phyloP scores from a whole-genome alignment of 1,139 yeast genomes.

The Pichia sp. region DNA sequence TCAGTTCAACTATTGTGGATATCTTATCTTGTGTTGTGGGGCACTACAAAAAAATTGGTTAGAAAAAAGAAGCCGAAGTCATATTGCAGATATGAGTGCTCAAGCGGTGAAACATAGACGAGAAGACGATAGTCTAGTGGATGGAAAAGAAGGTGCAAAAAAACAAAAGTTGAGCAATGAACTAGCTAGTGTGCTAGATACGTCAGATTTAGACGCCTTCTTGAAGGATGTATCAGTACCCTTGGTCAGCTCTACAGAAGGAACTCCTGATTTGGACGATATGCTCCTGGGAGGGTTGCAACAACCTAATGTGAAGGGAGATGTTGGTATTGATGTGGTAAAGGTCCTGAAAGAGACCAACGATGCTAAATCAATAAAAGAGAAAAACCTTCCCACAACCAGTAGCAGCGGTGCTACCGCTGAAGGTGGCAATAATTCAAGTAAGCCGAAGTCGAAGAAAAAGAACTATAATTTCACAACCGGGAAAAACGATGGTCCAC shows the following conservation, averaged over 20 bases:
- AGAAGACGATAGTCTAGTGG: not conserved
- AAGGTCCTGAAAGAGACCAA: not conserved
- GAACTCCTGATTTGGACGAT: slow-evolving; percentile 8
- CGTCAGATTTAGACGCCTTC: slow-evolving; percentile 2
- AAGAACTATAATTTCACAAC: not conserved
- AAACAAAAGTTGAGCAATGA: not conserved
- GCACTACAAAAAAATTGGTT: not conserved
- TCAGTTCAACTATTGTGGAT: too few relatives aligned
- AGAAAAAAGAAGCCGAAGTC: not conserved
- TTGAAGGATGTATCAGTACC: slow-evolving; percentile 6
- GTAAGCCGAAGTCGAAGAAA: not conserved
- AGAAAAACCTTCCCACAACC: not conserved
- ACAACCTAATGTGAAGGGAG: not conserved
- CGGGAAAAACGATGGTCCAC: slow-evolving; percentile 7
- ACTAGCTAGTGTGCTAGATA: not conserved
- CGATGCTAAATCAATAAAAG: not conserved
- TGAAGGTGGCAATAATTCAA: not conserved
- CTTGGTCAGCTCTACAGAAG: slow-evolving; percentile 4
- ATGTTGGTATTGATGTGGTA: not conserved
- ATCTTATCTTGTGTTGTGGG: too few relatives aligned
- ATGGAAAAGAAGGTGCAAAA: not conserved
- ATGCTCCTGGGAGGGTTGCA: not conserved
- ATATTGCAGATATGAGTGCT: not conserved
- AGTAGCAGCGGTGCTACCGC: too few relatives aligned
- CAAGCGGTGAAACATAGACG: not conserved